Conservation (phyloP, 345 rosid genomes). For the Diplotaxis tenuifolia region DNA sequence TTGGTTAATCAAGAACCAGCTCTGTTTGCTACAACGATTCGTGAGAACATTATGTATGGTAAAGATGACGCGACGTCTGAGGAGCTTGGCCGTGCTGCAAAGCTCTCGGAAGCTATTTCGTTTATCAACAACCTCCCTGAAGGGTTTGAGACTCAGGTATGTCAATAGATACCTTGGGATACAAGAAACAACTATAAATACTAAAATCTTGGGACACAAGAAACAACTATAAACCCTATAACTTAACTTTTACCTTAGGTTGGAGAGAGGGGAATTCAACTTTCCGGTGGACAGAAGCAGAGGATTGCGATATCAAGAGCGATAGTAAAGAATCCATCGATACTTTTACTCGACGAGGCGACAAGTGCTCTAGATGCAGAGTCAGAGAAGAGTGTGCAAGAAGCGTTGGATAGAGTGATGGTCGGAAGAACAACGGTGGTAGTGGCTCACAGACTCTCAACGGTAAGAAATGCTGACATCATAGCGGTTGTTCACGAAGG, state of each 20-base stretch:
- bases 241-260: slow-evolving; percentile 42
- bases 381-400: slow-evolving; percentile 94
- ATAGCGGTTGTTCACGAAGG: slow-evolving; percentile 82
- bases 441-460: slow-evolving; percentile 92
- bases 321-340: slow-evolving; percentile 78
- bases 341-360: slow-evolving; percentile 93
- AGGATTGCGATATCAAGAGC: slow-evolving; percentile 92
- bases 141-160: slow-evolving; percentile 88
- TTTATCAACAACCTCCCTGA: slow-evolving; percentile 92
- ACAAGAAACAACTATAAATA: background rate
- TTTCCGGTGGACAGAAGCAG: slow-evolving; percentile 97
- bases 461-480: slow-evolving; percentile 82
- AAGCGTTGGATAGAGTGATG: slow-evolving; percentile 91
- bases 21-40: slow-evolving; percentile 74
- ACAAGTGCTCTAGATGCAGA: slow-evolving; percentile 95
- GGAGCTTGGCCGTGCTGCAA: slow-evolving; percentile 74
- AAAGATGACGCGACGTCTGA: slow-evolving; percentile 71
- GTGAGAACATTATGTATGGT: slow-evolving; percentile 89
- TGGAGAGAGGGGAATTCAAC: slow-evolving; percentile 89
- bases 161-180: background rate
- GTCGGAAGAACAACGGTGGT: slow-evolving; percentile 89
- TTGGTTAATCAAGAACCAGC: slow-evolving; percentile 97
- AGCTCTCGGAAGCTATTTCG: slow-evolving; percentile 77
- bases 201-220: background rate
- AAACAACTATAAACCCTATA: background rate